A percentile compares a stretch with the other conserved stretches of the same genome.
These are phyloP conservation scores for Gossypium lobatum DNA, from an alignment of 441 rosid species.

Conservation along the genomic window DNA sequence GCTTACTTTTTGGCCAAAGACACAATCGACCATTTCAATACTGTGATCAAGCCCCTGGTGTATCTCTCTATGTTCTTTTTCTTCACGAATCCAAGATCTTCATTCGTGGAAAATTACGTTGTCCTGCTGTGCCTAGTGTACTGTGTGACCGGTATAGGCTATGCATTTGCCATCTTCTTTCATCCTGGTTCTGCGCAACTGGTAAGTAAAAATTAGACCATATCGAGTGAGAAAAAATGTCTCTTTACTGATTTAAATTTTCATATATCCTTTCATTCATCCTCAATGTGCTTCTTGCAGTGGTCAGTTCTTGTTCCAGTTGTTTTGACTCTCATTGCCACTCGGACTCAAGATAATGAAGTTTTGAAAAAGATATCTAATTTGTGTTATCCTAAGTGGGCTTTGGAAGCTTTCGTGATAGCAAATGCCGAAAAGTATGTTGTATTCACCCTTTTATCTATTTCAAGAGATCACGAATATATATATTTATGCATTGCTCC, in stretches of 20 bases:
- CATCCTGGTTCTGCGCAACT: conserved; percentile 84
- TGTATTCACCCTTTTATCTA: neutral
- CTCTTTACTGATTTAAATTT: neutral
- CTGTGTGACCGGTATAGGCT: conserved; percentile 90
- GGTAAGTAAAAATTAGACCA: conserved; percentile 38
- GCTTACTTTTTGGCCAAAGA: conserved; percentile 95
- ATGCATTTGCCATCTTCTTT: conserved; percentile 73
- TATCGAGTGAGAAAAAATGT: neutral
- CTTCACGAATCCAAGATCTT: conserved; percentile 85
- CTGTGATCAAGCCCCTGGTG: conserved; percentile 72
- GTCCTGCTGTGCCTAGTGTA: conserved; percentile 82
- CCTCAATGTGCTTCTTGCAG: conserved; percentile 35
- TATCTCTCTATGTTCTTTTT: conserved; percentile 95
- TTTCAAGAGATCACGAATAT: neutral
- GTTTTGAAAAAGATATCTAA: conserved; percentile 36
- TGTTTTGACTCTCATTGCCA: conserved; percentile 82
- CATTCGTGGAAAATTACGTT: conserved; percentile 63
- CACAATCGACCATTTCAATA: conserved; percentile 80
- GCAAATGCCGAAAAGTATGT: conserved; percentile 74
- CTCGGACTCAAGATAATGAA: conserved; percentile 34
- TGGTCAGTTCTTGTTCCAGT: conserved; percentile 96
- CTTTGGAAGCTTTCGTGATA: conserved; percentile 72
- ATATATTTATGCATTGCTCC: neutral
- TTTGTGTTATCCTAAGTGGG: conserved; percentile 85
- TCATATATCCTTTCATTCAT: neutral